Percentiles rank a stretch among this genome's conserved stretches.
These are phyloP conservation scores for Straminergon stramineum DNA, from an alignment of 225 moss, liverwort and hornwort genomes.

Conservation along the genomic window DNA sequence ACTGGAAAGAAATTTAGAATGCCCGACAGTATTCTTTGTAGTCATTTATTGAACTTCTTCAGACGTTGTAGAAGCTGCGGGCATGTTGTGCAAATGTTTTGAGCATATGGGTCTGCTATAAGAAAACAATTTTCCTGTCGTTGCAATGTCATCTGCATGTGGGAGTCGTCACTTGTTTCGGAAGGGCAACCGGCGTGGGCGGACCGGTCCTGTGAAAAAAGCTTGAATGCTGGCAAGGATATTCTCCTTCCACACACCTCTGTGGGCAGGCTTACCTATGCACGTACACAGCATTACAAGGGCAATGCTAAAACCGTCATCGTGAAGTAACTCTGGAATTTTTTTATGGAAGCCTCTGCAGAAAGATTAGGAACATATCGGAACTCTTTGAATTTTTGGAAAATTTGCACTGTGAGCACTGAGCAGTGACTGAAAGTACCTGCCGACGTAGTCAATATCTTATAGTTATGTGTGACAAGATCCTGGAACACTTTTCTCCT, in stretches of 20 bases:
- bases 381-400: not conserved
- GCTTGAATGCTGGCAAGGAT: not conserved
- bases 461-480: too few species aligned
- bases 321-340: not conserved
- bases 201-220: not conserved
- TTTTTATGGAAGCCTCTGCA: not conserved
- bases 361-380: not conserved
- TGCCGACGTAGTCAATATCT: not conserved
- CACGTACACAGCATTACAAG: not conserved
- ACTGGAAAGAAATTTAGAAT: not conserved
- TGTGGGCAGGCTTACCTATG: not conserved
- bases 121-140: not conserved
- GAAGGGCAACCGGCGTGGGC: not conserved
- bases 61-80: not conserved
- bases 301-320: not conserved
- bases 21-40: not conserved
- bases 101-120: not conserved
- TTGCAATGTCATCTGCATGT: not conserved
- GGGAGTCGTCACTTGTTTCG: not conserved
- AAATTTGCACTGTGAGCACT: not conserved
- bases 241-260: not conserved
- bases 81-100: not conserved
- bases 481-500: not conserved
- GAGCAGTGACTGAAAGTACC: not conserved
- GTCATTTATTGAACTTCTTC: not conserved